Evolutionary conservation across 2,329 filamentous ascomycete species (phyloP), one percentile per base, ranked within the genome.

Genomic region (Monosporascus sp.): DNA sequence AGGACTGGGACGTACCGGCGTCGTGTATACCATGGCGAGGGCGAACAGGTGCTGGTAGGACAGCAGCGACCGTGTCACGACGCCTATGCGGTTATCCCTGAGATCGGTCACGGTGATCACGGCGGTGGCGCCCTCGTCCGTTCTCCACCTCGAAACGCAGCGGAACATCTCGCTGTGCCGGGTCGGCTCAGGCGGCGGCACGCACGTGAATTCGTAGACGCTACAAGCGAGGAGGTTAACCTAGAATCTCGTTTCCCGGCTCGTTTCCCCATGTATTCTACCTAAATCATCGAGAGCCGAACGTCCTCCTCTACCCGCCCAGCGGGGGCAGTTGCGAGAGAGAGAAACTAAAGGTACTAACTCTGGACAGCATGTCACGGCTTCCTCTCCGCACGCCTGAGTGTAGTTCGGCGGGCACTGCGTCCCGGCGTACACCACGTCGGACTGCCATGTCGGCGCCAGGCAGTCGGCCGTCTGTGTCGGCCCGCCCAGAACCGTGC

Each of bases 361-460:
- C 53, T 51, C 55, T 37, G 62, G 62, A 49, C 62, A 64, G 20
- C 62, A 64, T 17, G 61, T 63, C 27, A 63, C 58, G 6, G 55
- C 55, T 8, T 53, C 37, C 17, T 43, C n/a, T 5, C 48, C 47
- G 43, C 61, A 64, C 14, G 61, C 62, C 14, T 55, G 51, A 2
- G 62, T 63, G 37, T 64, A 64, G 22, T 56, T 50, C 8, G 54
- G 37, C 22, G 62, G 62, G 37, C 62, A 64, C 14, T 45, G 55
- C 2, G 59, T 48, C 7, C 56, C 62, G 5, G 20, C 56, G 27
- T 62, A 63, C 15, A 56, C 59, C 31, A 52, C 22, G 3, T 55
- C 57, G 0, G 58, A 38, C 35, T 47, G 38, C 55, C 60, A 61
- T 11, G 54, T 47, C 25, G 62, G 49, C 2, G 61, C 52, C 46